phyloP scores from a whole-genome alignment of 352 stramenopile genomes.

The Globisporangium echinulatum region DNA sequence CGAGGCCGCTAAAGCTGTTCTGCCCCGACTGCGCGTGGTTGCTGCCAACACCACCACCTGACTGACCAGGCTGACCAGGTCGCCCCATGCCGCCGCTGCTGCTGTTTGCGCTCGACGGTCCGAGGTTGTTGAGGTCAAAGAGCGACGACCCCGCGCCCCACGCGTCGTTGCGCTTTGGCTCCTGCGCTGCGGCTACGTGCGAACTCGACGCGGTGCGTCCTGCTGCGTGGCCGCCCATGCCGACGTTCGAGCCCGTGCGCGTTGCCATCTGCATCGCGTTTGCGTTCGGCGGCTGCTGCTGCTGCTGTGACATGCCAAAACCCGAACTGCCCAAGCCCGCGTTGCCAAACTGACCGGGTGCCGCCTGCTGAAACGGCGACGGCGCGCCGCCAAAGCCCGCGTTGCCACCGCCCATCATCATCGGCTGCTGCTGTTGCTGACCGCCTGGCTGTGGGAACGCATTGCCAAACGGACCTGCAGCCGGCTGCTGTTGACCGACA shows the following conservation, averaged over 20 bases:
- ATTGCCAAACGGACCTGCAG: slow-evolving; percentile 23
- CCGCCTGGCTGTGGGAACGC: slow-evolving; percentile 29
- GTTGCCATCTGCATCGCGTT: slow-evolving; percentile 15
- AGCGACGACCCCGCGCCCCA: slow-evolving; percentile 76
- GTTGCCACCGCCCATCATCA: slow-evolving; percentile 19
- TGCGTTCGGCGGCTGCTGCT: slow-evolving; percentile 20
- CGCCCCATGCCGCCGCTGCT: slow-evolving; percentile 15
- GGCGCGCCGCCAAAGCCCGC: slow-evolving; percentile 29
- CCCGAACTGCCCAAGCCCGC: too few species aligned
- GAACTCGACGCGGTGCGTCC: slow-evolving; percentile 18
- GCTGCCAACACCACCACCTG: too few species aligned
- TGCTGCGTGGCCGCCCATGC: slow-evolving; percentile 7
- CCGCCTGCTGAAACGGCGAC: slow-evolving; percentile 35
- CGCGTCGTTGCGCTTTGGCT: slow-evolving; percentile 64
- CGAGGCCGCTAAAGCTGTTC: slow-evolving; percentile 80
- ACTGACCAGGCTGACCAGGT: slow-evolving; percentile 17
- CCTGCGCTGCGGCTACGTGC: slow-evolving; percentile 15
- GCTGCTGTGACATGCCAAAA: slow-evolving; percentile 26
- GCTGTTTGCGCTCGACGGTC: slow-evolving; percentile 16
- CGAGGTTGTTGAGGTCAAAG: slow-evolving; percentile 77
- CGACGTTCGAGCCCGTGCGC: slow-evolving; percentile 39
- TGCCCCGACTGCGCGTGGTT: slow-evolving; percentile 35
- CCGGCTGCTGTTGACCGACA: slow-evolving; percentile 19
- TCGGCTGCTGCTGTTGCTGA: slow-evolving; percentile 44
- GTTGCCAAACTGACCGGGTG: slow-evolving; percentile 31